Base-by-base conservation (phyloP, 495 filamentous ascomycete genomes). In the Penicillium coffeae region DNA sequence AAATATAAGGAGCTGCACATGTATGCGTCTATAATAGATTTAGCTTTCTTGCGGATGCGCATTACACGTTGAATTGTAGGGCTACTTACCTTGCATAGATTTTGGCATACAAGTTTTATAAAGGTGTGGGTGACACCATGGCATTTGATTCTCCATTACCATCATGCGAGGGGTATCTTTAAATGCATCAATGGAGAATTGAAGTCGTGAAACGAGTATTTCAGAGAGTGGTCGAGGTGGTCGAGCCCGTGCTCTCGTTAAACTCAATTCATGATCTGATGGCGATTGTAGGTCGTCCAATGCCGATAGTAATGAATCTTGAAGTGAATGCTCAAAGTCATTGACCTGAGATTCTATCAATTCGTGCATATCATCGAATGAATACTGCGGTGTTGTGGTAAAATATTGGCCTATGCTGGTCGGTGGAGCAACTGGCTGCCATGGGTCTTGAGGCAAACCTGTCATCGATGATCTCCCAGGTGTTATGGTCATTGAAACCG, bases 1-100 rank as follows among this genome's bases (percentile, higher is more conserved):
- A 76, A 65, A 50, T 75, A 71, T 1, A 81, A 56, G 3, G 75
- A 75, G 54, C 75, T 78, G 30, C 69, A 68, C 1, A 72, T 56
- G 47, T 70, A 66, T 0, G 74, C 75, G 51, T 79, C 77, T 80
- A 38, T 5, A 10, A 18, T 30, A 30, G 4, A 7, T 34, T 47
- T 25, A 51, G 38, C 16, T 45, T 46, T 30, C 0, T 40, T 21
- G 19, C 16, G 16, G 9, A 19, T 40, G 8, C 16, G 13, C 13
- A 19, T 40, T 3, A 2, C 12, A 20, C 15, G 13, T 21, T 19
- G 14, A 35, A 14, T 8, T 47, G 21, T 9, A 33, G 22, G 6
- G 6, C 5, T 2, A 56, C 21, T 9, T 63, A 74, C 77, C 77
- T 62, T 79, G 70, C 54, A 81, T 67, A 3, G 49, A 63, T 15